Percentiles rank a stretch among this genome's conserved stretches.
Evolutionary conservation across 257 asterid species (phyloP).

Genomic region (Nemophila menziesii): DNA sequence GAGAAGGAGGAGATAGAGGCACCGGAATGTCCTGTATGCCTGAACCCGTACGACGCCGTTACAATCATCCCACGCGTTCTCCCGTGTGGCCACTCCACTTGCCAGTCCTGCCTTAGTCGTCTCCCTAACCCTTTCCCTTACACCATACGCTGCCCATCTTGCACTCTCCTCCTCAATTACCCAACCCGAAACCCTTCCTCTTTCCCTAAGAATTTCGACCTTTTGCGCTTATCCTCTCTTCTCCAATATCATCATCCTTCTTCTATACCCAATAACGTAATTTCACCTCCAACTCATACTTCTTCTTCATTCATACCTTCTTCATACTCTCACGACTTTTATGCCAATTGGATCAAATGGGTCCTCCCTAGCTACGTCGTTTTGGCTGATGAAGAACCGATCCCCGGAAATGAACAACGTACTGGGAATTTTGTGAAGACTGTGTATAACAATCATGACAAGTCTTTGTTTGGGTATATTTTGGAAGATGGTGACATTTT

Average conservation of each 20-base stretch:
- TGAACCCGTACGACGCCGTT: constrained; percentile 45
- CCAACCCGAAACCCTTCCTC: constrained; percentile 42
- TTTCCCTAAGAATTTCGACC: constrained; percentile 91
- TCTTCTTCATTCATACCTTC: constrained; percentile 17
- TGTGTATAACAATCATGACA: constrained; percentile 4
- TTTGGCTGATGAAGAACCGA: constrained; percentile 20
- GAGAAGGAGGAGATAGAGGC: constrained; percentile 39
- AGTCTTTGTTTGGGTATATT: constrained; percentile 19
- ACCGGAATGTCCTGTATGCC: constrained; percentile 95
- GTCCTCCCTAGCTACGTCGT: constrained; percentile 40
- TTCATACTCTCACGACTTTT: constrained; percentile 54
- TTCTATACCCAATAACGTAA: constrained; percentile 17
- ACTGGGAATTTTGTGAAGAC: constrained; percentile 27
- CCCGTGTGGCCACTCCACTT: constrained; percentile 82
- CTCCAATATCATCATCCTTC: constrained; percentile 19
- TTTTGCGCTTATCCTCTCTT: constrained; percentile 49
- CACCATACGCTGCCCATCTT: constrained; percentile 73
- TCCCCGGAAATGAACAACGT: constrained; percentile 13
- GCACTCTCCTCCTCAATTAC: constrained; percentile 58
- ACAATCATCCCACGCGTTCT: constrained; percentile 69
- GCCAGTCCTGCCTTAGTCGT: constrained; percentile 59
- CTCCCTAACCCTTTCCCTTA: constrained; percentile 61
- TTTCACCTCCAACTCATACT: constrained; percentile 18
- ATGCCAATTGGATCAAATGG: constrained; percentile 60
- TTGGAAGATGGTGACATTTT: constrained; percentile 38